Percentiles rank a stretch among this genome's conserved stretches.
Conservation (phyloP, 371 early-diverging fungal genomes). For the Mucor circinelloides region DNA sequence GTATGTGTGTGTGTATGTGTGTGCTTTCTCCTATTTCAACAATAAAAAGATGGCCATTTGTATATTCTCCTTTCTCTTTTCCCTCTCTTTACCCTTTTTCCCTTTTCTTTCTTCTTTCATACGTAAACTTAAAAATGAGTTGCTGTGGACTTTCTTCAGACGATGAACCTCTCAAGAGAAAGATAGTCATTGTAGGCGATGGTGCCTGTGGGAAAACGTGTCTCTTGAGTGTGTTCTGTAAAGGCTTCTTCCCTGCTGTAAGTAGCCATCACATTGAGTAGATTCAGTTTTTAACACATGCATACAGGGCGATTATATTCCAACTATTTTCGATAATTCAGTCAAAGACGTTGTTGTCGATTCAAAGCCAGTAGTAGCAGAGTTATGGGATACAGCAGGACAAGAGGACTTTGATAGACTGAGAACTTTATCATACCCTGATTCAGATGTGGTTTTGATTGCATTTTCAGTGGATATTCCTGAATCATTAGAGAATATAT, state of each 20-base stretch:
- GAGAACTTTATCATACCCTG: constrained; percentile 50
- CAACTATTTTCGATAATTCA: constrained; percentile 83
- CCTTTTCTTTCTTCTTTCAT: neutral
- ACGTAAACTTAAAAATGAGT: constrained; percentile 9
- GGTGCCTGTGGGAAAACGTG: constrained; percentile 74
- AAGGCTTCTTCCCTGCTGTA: constrained; percentile 63
- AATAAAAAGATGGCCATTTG: neutral
- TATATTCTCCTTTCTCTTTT: neutral
- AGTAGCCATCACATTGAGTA: neutral
- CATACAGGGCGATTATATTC: constrained; percentile 35
- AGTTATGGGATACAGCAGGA: constrained; percentile 89
- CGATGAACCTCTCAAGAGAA: constrained; percentile 38
- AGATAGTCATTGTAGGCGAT: constrained; percentile 76
- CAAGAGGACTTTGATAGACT: constrained; percentile 61
- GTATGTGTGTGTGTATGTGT: neutral
- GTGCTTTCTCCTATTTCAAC: neutral
- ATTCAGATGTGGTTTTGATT: constrained; percentile 47
- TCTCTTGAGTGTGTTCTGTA: constrained; percentile 57
- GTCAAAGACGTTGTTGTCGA: constrained; percentile 74
- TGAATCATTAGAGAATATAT: constrained; percentile 48
- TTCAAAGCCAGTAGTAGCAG: constrained; percentile 71
- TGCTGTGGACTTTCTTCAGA: constrained; percentile 14
- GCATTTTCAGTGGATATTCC: constrained; percentile 54
- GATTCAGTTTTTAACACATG: neutral
- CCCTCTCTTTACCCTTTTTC: neutral